Conservation (phyloP, 805 yeast genomes). For the Brettanomyces nanus region DNA sequence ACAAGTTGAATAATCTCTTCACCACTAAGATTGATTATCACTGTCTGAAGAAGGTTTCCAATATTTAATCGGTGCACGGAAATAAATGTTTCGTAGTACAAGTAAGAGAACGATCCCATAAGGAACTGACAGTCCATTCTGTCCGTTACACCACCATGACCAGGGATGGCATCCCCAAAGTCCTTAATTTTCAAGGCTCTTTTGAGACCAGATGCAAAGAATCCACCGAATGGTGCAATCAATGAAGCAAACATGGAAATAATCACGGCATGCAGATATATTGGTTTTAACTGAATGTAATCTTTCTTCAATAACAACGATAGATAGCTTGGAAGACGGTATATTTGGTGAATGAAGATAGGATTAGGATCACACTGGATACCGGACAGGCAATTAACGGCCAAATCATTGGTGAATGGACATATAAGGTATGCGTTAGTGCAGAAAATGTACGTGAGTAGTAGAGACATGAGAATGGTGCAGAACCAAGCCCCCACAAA, state of each 20-base stretch:
- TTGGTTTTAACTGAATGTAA: constrained; percentile 64
- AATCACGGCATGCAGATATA: constrained; percentile 80
- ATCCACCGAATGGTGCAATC: constrained; percentile 98
- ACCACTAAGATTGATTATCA: constrained; percentile 59
- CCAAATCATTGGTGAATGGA: constrained; percentile 47
- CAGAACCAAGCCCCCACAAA: constrained; percentile 97
- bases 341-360: constrained; percentile 76
- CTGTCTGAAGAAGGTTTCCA: constrained; percentile 67
- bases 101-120: constrained; percentile 92
- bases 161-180: constrained; percentile 97
- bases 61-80: constrained; percentile 64
- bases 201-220: constrained; percentile 95
- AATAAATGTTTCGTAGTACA: constrained; percentile 89
- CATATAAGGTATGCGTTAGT: constrained; percentile 74
- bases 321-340: constrained; percentile 63
- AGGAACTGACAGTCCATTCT: constrained; percentile 96
- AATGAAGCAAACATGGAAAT: constrained; percentile 92
- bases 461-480: constrained; percentile 66
- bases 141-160: constrained; percentile 98
- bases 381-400: constrained; percentile 44
- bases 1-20: constrained; percentile 60
- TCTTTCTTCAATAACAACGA: constrained; percentile 36
- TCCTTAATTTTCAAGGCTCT: constrained; percentile 95
- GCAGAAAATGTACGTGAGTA: constrained; percentile 56
- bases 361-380: constrained; percentile 79